phyloP scores from a whole-genome alignment of 306 rosid genomes.

The Cyamopsis tetragonoloba region DNA sequence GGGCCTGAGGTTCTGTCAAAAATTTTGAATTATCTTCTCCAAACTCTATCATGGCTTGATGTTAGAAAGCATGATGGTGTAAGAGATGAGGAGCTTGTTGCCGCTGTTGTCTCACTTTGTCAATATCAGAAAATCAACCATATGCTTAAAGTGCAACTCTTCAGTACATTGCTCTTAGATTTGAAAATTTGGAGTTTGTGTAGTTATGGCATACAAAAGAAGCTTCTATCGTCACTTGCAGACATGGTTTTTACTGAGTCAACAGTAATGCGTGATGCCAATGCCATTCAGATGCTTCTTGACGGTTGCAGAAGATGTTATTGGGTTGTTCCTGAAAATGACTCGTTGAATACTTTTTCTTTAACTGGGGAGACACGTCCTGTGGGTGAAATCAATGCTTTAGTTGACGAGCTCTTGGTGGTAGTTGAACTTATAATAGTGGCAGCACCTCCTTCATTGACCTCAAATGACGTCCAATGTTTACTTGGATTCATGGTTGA shows the following conservation, averaged over 20 bases:
- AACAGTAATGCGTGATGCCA: constrained; percentile 90
- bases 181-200: constrained; percentile 95
- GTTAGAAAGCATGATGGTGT: constrained; percentile 70
- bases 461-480: constrained; percentile 77
- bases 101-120: constrained; percentile 83
- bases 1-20: constrained; percentile 97
- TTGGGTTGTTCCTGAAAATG: constrained; percentile 80
- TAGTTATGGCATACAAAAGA: constrained; percentile 92
- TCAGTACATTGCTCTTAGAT: constrained; percentile 78
- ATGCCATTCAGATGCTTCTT: constrained; percentile 97
- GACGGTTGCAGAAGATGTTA: constrained; percentile 95
- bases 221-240: constrained; percentile 96
- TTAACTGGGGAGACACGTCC: constrained; percentile 63
- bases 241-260: constrained; percentile 98
- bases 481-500: constrained; percentile 96
- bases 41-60: constrained; percentile 73
- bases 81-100: constrained; percentile 87
- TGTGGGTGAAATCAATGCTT: constrained; percentile 94
- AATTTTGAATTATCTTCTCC: constrained; percentile 85
- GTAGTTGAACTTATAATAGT: constrained; percentile 87
- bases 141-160: constrained; percentile 85
- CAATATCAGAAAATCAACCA: constrained; percentile 82
- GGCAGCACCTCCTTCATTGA: constrained; percentile 79
- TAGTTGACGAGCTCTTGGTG: constrained; percentile 95
- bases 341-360: constrained; percentile 73